These are phyloP conservation scores for Elaeagnus macrophylla DNA, from an alignment of 306 rosid genomes.

Conservation along the genomic window DNA sequence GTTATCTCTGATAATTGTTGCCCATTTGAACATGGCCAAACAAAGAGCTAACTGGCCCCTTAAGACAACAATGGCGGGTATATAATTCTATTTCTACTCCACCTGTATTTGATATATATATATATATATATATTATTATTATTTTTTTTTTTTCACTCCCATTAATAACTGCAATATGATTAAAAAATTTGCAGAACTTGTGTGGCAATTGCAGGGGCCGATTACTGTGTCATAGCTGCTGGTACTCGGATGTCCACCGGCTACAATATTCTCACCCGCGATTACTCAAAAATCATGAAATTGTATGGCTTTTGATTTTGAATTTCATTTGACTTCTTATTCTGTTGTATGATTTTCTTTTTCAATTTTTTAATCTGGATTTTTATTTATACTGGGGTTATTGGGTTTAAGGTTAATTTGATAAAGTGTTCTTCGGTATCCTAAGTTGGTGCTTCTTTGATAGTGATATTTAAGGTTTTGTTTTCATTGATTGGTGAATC, in stretches of 20 bases:
- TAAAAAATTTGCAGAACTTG: constrained; percentile 45
- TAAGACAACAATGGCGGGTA: constrained; percentile 99
- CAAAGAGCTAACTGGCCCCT: constrained; percentile 87
- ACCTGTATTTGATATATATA: background rate
- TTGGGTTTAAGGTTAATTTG: too few relatives aligned
- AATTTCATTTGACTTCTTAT: background rate
- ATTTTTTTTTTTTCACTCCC: background rate
- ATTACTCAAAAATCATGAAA: constrained; percentile 76
- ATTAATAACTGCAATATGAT: background rate
- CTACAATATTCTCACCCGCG: constrained; percentile 89
- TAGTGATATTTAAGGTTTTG: too few relatives aligned
- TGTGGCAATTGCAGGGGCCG: constrained; percentile 93
- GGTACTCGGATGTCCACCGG: constrained; percentile 95
- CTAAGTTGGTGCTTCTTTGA: too few relatives aligned
- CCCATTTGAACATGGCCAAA: constrained; percentile 47
- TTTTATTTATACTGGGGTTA: background rate
- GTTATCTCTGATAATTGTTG: constrained; percentile 1
- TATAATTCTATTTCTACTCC: constrained; percentile 15
- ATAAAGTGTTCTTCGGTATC: too few relatives aligned
- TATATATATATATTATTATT: too few relatives aligned
- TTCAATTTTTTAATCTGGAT: background rate
- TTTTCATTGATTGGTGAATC: too few relatives aligned
- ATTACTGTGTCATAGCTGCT: constrained; percentile 86
- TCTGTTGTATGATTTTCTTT: background rate
- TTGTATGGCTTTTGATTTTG: constrained; percentile 28